A percentile compares a stretch with the other conserved stretches of the same genome.
Conservation (phyloP, 176 grass and related monocot genomes). For the Sorghum bicolor region Sorghum_bicolor_NCBIv3 NC_012877.2:46814501-46815000, state of each 20-base stretch:
- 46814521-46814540: slow-evolving; percentile 78
- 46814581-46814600: background rate
- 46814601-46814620: background rate
- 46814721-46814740: slow-evolving; percentile 59
- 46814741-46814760: slow-evolving; percentile 61
- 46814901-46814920: slow-evolving; percentile 31
- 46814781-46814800: slow-evolving; percentile 49
- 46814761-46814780: slow-evolving; percentile 62
- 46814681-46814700: slow-evolving; percentile 61
- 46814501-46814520: slow-evolving; percentile 44
- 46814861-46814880: slow-evolving; percentile 67
- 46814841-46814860: slow-evolving; percentile 56
- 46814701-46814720: slow-evolving; percentile 54
- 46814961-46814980: background rate
- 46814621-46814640: slow-evolving; percentile 54
- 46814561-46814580: background rate
- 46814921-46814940: slow-evolving; percentile 7
- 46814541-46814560: slow-evolving; percentile 48
- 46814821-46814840: slow-evolving; percentile 48
- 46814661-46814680: slow-evolving; percentile 42
- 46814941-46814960: slow-evolving; percentile 12
- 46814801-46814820: slow-evolving; percentile 49
- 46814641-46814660: slow-evolving; percentile 61
- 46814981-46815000: background rate
- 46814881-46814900: slow-evolving; percentile 37